Evolutionary conservation across 306 rosid genomes (phyloP), one percentile per base, ranked within the genome.

Genomic region (Trichosanthes truncata): DNA sequence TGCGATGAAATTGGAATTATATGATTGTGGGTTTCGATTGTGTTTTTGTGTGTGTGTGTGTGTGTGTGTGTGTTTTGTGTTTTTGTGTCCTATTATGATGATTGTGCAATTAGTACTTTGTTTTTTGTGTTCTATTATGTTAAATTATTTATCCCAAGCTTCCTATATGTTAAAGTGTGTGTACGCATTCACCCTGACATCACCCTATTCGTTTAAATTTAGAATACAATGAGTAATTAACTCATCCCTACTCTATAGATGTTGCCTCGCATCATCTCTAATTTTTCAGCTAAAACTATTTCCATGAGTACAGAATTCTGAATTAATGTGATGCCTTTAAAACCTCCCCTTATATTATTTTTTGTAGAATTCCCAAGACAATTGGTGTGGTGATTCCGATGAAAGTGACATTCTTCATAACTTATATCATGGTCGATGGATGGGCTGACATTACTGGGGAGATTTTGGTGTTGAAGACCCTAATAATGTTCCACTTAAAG

Each of bases 1-100:
- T 75, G 74, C 45, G 29, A 55, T 17, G 84, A 56, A 75, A 81
- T 89, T 89, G 72, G 36, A 31, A 17, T 83, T 41, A 53, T 85
- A 82, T 71, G 49, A 74, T 82, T 82, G 46, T 11, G 77, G 29
- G 79, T 77, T 45, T 82, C 40, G 3, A 20, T 77, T 40, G 82
- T 80, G 57, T 83, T 81, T n/a, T n/a, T n/a, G n/a, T n/a, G n/a
- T n/a, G n/a, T n/a, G n/a, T n/a, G n/a, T n/a, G n/a, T n/a, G n/a
- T n/a, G n/a, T n/a, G n/a, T n/a, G n/a, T n/a, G n/a, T n/a, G n/a
- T n/a, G n/a, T n/a, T n/a, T n/a, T n/a, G n/a, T n/a, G n/a, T n/a
- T n/a, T n/a, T n/a, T n/a, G n/a, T n/a, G n/a, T n/a, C n/a, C n/a
- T n/a, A n/a, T n/a, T n/a, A n/a, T n/a, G n/a, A n/a, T n/a, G n/a